Evolutionary conservation across 768 basidiomycete genomes (phyloP), one percentile per base, ranked within the genome.

Genomic region (Amanita muscaria): DNA sequence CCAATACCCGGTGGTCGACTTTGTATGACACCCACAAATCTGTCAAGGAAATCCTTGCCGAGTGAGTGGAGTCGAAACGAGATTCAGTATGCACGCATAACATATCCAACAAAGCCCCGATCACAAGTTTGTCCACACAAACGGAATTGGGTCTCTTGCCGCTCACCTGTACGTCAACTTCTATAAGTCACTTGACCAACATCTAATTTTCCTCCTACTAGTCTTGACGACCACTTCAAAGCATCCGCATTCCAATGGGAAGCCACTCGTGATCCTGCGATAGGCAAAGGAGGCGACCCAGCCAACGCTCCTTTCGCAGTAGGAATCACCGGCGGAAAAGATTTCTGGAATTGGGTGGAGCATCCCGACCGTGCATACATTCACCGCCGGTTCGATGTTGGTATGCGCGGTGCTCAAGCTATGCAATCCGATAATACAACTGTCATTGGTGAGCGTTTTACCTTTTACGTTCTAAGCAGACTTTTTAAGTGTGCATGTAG

Each of bases 381-480:
- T 44, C 54, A 59, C 47, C 57, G 60, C 48, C 51, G 56, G 24
- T 53, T 60, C 49, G 41, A 57, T 54, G 46, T 59, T 42, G 54
- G 46, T 16, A 57, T 61, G 60, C 43, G 54, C 42, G 52, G 61
- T 44, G 34, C 47, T 6, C 47, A 40, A 7, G 53, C 52, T 11
- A 38, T 60, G 27, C 36, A 55, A 15, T 44, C 54, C 7, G 32
- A 42, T 3, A 48, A 56, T 38, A 40, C 54, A 14, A 51, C 55
- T 11, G 32, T 56, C 14, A 39, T 47, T 40, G 51, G 60, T 62
- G 30, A 36, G 50, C 12, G 7, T 33, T 12, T 15, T 24, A 19
- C 14, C 15, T 21, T 10, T 21, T 29, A 19, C 16, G 0, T 33
- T 12, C 18, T 2, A 3, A 6, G 9, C 5, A 33, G 15, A 7